Evolutionary conservation across 805 yeast genomes (phyloP), one percentile per base, ranked within the genome.

Genomic region (Pichia manshurica): DNA sequence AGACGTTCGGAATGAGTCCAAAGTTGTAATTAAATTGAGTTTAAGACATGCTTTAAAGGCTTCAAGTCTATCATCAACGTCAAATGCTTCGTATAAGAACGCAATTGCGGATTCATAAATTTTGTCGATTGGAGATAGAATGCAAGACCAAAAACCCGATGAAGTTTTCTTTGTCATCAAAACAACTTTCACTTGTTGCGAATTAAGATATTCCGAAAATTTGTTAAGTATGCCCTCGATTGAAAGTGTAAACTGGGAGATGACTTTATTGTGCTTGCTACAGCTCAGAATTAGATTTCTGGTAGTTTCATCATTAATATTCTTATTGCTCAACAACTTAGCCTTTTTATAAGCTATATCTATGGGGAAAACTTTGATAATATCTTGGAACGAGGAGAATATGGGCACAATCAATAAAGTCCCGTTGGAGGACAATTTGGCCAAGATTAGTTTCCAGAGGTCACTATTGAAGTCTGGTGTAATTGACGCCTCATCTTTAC

Each of bases 21-120:
- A 55, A 8, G 81, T 73, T 7, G 66, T 59, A 2, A 64, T 57
- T 13, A 82, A 59, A 47, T 77, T 70, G 8, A 66, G 58, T 9
- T 64, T 62, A 22, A 89, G 64, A 33, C 82, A 59, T 4, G 72
- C 74, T 41, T 72, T 77, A n/a, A 87, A 71, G 32, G 89, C 87
- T 62, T 86, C 95, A 32, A 78, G 66, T 57, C 96, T 75, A 16
- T 90, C 96, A 47, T 79, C 81, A 13, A 82, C 86, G 61, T 88
- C 95, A 62, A 78, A 84, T 0, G 86, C 78, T 54, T 86, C 91
- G 56, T 84, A 83, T 3, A 89, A 61, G 19, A 87, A 71, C 52
- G 83, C 83, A 5, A 85, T 73, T 1, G 90, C 84, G 1, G 82
- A 73, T 58, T 87, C 88, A 50, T 81, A 83, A 3, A 83, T 64